Evolutionary conservation across 202 grass and related monocot genomes (phyloP).

Genomic region (Saccharum hybrid): DNA sequence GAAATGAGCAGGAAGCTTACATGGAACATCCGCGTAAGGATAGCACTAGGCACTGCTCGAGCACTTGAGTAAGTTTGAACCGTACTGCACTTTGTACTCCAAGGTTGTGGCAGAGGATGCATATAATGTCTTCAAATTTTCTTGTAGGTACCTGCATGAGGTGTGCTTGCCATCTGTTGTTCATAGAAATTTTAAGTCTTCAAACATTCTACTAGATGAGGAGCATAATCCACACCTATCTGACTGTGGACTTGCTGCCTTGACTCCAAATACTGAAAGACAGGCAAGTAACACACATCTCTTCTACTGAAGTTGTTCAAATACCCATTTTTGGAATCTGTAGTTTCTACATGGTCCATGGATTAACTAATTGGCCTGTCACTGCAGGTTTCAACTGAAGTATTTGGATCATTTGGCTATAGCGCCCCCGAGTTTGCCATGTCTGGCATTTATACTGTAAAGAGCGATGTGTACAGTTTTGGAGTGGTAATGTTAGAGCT

Average conservation of each 20-base stretch:
- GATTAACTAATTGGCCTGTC: slow-evolving; percentile 14
- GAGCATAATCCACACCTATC: slow-evolving; percentile 93
- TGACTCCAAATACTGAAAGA: slow-evolving; percentile 91
- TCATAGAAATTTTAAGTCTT: slow-evolving; percentile 95
- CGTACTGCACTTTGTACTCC: background rate
- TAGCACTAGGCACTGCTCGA: slow-evolving; percentile 84
- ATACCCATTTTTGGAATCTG: slow-evolving; percentile 11
- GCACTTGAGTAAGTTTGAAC: slow-evolving; percentile 85
- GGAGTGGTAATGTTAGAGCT: slow-evolving; percentile 99
- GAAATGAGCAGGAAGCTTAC: slow-evolving; percentile 79
- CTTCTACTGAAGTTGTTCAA: slow-evolving; percentile 1
- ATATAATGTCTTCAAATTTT: slow-evolving; percentile 17
- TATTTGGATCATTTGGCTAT: slow-evolving; percentile 96
- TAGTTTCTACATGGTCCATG: slow-evolving; percentile 20
- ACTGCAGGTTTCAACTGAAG: slow-evolving; percentile 77
- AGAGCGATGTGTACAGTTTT: slow-evolving; percentile 99
- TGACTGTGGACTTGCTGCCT: slow-evolving; percentile 87
- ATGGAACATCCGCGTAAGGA: slow-evolving; percentile 88
- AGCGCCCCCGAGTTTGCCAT: slow-evolving; percentile 98
- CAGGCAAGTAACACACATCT: slow-evolving; percentile 56
- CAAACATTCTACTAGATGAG: slow-evolving; percentile 94
- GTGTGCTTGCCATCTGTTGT: slow-evolving; percentile 93
- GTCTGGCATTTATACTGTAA: slow-evolving; percentile 95
- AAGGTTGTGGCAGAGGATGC: slow-evolving; percentile 12
- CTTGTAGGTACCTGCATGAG: slow-evolving; percentile 90